Conservation (phyloP, 1,284 basidiomycete genomes). For the Cryptococcus sp. region DNA sequence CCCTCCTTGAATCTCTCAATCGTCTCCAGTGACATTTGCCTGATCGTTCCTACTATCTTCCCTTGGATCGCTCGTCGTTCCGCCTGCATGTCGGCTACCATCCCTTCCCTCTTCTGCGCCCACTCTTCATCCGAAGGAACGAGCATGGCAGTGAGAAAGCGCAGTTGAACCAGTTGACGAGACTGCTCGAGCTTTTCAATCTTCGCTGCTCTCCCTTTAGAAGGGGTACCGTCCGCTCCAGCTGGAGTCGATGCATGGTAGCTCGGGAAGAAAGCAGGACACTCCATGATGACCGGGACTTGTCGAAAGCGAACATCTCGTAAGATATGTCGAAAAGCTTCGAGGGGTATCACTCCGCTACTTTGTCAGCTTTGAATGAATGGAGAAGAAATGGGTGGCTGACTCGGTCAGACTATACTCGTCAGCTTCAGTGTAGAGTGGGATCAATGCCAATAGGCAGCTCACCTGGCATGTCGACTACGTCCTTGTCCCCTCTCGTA, state of each 20-base stretch:
- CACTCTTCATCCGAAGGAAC: not conserved
- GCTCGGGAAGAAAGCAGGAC: conserved; percentile 8
- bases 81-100: no score
- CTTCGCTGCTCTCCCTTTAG: not conserved
- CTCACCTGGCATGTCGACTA: conserved; percentile 22
- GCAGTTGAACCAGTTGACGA: not conserved
- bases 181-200: not conserved
- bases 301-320: conserved; percentile 9
- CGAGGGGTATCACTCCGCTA: conserved; percentile 17
- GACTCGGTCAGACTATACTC: not conserved
- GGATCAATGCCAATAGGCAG: not conserved
- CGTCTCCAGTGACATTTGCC: no score
- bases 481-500: conserved; percentile 8
- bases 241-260: not conserved
- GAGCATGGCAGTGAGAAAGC: not conserved
- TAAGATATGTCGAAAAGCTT: conserved; percentile 14
- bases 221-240: not conserved
- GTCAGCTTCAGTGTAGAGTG: no score
- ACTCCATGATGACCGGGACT: conserved; percentile 18
- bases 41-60: no score
- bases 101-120: not conserved
- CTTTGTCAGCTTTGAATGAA: not conserved
- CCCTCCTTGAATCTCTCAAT: no score
- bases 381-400: not conserved
- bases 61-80: no score